Percentiles rank a stretch among this genome's conserved stretches.
These are phyloP conservation scores for Penicillium nucicola DNA, from an alignment of 495 filamentous ascomycete species.

Conservation along the genomic window DNA sequence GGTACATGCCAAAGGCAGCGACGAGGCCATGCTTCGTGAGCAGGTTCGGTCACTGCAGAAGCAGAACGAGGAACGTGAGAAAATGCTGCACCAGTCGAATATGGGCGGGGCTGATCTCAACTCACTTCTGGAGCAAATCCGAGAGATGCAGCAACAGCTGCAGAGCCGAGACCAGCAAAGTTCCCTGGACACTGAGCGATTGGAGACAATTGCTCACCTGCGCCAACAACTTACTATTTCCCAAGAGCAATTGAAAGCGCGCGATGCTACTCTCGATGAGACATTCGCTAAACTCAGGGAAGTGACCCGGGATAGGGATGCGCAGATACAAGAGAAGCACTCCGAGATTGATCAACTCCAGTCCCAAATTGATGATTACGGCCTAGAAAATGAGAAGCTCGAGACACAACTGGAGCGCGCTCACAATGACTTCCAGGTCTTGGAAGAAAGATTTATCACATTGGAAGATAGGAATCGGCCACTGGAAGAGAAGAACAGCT, in stretches of 20 bases:
- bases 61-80: slow-evolving; percentile 29
- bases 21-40: slow-evolving; percentile 28
- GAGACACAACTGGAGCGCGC: slow-evolving; percentile 35
- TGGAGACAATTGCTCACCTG: slow-evolving; percentile 36
- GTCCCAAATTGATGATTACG: slow-evolving; percentile 31
- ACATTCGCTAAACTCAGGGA: slow-evolving; percentile 36
- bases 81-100: slow-evolving; percentile 22
- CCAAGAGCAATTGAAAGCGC: slow-evolving; percentile 39
- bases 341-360: slow-evolving; percentile 43
- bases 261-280: slow-evolving; percentile 37
- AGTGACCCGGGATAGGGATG: slow-evolving; percentile 31
- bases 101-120: slow-evolving; percentile 19
- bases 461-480: slow-evolving; percentile 38
- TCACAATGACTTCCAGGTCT: slow-evolving; percentile 28
- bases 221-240: slow-evolving; percentile 37
- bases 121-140: slow-evolving; percentile 32
- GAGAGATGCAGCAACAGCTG: slow-evolving; percentile 34
- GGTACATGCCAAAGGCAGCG: slow-evolving; percentile 19
- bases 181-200: slow-evolving; percentile 27
- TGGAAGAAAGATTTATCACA: slow-evolving; percentile 36
- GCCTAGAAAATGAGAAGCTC: slow-evolving; percentile 33
- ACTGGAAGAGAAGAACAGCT: slow-evolving; percentile 42
- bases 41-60: slow-evolving; percentile 32
- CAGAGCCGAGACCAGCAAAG: slow-evolving; percentile 21
- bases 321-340: slow-evolving; percentile 38